These are phyloP conservation scores for Delitschia confertaspora DNA, from an alignment of 495 filamentous ascomycete genomes.

Conservation along the genomic window DNA sequence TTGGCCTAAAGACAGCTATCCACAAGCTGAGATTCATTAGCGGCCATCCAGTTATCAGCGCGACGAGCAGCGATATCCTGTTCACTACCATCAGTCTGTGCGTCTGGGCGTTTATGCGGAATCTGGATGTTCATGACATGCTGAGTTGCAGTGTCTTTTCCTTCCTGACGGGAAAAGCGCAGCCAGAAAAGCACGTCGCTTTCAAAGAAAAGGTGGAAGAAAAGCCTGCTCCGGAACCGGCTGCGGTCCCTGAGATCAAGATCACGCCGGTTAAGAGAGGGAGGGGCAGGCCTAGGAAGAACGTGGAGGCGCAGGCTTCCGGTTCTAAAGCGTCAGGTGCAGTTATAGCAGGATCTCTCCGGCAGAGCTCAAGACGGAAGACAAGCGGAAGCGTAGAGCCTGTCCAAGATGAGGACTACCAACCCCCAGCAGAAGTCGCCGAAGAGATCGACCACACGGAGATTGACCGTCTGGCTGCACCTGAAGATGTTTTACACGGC, in stretches of 20 bases:
- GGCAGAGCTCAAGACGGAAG: conserved; percentile 17
- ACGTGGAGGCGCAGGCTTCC: not conserved
- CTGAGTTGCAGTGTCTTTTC: conserved; percentile 21
- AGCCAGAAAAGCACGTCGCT: conserved; percentile 21
- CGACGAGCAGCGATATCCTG: conserved; percentile 44
- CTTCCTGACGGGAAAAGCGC: conserved; percentile 2
- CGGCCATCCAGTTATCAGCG: conserved; percentile 43
- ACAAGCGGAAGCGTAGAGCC: not conserved
- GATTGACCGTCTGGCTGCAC: conserved; percentile 2
- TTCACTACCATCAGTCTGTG: conserved; percentile 44
- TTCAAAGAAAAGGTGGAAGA: conserved; percentile 13
- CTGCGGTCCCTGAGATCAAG: not conserved
- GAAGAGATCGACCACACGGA: conserved; percentile 21
- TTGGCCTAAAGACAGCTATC: conserved; percentile 3
- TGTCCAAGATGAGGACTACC: conserved; percentile 5
- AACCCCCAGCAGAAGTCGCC: conserved; percentile 14
- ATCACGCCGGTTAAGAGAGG: conserved; percentile 13
- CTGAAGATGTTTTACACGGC: conserved; percentile 14
- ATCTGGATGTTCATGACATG: conserved; percentile 39
- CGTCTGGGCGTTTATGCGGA: conserved; percentile 45
- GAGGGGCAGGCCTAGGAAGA: conserved; percentile 25
- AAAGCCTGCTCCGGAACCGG: conserved; percentile 1
- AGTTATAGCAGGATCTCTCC: conserved; percentile 2
- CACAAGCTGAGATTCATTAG: conserved; percentile 35
- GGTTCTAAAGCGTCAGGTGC: conserved; percentile 1